Evolutionary conservation across 192 early-diverging fungal species (phyloP).

Genomic region (Entomortierella beljakovae): DNA sequence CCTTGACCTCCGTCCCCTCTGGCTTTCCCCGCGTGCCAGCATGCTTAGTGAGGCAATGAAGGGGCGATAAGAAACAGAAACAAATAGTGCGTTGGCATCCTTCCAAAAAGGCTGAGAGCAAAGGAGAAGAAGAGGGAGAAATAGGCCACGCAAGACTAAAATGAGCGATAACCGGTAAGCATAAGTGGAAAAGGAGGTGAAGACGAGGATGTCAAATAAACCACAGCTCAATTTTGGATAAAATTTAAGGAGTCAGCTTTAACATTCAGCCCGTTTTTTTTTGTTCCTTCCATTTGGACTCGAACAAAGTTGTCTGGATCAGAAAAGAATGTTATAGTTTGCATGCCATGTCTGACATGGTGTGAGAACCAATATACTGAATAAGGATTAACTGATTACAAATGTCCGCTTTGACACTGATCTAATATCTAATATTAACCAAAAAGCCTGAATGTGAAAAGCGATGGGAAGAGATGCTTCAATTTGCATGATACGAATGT

Average conservation of each 20-base stretch:
- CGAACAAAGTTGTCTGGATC: background rate
- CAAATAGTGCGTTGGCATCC: constrained; percentile 4
- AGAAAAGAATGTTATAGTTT: background rate
- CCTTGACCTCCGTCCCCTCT: constrained; percentile 5
- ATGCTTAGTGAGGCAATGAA: constrained; percentile 15
- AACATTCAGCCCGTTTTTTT: background rate
- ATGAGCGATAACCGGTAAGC: background rate
- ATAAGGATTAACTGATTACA: no score
- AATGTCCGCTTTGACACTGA: no score
- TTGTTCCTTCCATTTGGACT: background rate
- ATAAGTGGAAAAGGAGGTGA: constrained; percentile 10
- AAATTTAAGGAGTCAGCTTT: constrained; percentile 2
- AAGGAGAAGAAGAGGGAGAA: no score
- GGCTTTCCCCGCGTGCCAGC: constrained; percentile 4
- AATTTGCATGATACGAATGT: no score
- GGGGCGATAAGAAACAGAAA: constrained; percentile 5
- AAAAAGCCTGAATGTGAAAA: no score
- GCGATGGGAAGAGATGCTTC: no score
- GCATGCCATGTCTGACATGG: no score
- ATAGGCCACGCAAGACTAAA: no score
- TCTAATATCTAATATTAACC: no score
- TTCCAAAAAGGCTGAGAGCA: background rate
- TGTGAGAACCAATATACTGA: no score
- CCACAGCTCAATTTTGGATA: background rate
- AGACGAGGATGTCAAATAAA: background rate